Evolutionary conservation across 306 rosid genomes (phyloP).

Genomic region (Inga laurina): DNA sequence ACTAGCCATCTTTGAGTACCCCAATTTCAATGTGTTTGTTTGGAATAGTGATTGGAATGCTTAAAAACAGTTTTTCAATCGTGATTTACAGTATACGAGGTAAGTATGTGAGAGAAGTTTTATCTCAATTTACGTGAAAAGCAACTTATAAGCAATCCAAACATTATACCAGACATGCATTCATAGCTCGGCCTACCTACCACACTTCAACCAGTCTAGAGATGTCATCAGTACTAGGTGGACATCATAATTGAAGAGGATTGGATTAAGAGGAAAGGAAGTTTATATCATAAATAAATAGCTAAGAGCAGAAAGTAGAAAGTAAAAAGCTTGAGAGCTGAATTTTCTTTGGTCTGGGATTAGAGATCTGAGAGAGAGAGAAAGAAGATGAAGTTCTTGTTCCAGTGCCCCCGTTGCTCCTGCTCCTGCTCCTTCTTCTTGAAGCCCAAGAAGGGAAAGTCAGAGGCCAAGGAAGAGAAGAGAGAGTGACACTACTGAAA

Average conservation of each 20-base stretch:
- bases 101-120: no score
- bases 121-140: no score
- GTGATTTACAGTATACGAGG: no score
- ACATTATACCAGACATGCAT: no score
- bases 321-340: constrained; percentile 4
- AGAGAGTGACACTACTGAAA: constrained; percentile 44
- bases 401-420: constrained; percentile 57
- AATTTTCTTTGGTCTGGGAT: constrained; percentile 6
- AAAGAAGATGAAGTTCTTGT: constrained; percentile 51
- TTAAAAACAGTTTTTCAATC: no score
- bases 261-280: constrained; percentile 28
- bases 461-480: constrained; percentile 49
- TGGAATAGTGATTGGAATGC: no score
- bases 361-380: constrained; percentile 33
- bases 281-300: background rate
- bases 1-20: background rate
- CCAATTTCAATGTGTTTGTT: background rate
- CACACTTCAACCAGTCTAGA: constrained; percentile 7
- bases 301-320: constrained; percentile 15
- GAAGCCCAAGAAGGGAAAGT: constrained; percentile 60
- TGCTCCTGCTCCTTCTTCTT: constrained; percentile 55
- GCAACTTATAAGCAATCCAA: no score
- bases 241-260: constrained; percentile 53
- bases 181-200: constrained; percentile 24
- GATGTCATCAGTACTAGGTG: constrained; percentile 45